Base-by-base conservation (phyloP, 495 filamentous ascomycete species). In the Penicillium bovifimosum region DNA sequence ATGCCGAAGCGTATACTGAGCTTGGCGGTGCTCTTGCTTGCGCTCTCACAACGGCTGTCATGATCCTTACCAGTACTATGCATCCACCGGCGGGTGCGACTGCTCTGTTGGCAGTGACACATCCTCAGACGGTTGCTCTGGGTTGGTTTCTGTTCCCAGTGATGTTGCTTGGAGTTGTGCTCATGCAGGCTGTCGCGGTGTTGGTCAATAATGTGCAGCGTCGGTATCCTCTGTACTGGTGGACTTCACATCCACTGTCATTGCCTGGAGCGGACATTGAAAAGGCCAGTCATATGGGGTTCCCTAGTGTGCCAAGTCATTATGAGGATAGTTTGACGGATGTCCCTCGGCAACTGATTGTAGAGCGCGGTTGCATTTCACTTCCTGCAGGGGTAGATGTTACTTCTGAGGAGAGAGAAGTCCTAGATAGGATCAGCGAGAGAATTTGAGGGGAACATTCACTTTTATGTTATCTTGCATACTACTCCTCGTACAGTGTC, bases 1-100 rank as follows among this genome's bases (percentile, higher is more conserved):
- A 66, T 41, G 66, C 71, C 3, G 53, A 70, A 24, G 35, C 59
- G 11, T 62, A 87, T 33, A 76, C 78, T 9, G 89, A 84, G 77
- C 62, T 95, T 0, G 85, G 79, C 0, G 88, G 80, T 16, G 80
- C 88, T 2, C 68, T 96, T 0, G 69, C 86, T 14, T 90, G 86
- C 49, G 88, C 82, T 1, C 61, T 80, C 20, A 79, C 90, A 0
- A 88, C 83, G 2, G 75, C 80, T 0, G 41, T 83, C 44, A 96
- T 96, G 91, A 74, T 78, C 0, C 54, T 90, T 9, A 93, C 88
- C 0, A 83, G 83, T 6, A 93, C 90, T 0, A 76, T 91, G 2
- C 87, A 96, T 61, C 91, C 91, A 6, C 91, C 91, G 0, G 91
- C 89, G 0, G 91, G 91, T 7, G 91, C 91, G 3, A 95, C 89